Percentiles rank a stretch among this genome's conserved stretches.
Evolutionary conservation across 1,139 yeast species (phyloP).

Genomic region (Geotrichum macrosporum): DNA sequence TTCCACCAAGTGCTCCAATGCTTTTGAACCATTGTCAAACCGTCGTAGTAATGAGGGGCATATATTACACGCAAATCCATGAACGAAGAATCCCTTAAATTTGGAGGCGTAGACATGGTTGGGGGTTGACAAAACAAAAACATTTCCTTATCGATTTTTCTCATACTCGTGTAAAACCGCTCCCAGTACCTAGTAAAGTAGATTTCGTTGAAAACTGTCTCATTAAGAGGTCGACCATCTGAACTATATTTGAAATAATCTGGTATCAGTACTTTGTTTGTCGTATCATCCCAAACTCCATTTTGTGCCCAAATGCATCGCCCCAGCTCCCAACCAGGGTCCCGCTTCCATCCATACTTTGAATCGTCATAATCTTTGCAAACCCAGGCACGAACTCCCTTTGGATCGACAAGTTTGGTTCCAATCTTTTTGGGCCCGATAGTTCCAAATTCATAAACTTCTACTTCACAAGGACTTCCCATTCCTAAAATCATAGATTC

Average conservation of each 20-base stretch:
- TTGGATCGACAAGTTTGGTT: slow-evolving; percentile 55
- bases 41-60: slow-evolving; percentile 86
- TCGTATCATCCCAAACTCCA: slow-evolving; percentile 63
- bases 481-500: slow-evolving; percentile 52
- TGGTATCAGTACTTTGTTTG: slow-evolving; percentile 40
- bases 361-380: slow-evolving; percentile 41
- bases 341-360: slow-evolving; percentile 64
- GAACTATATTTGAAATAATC: slow-evolving; percentile 47
- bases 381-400: slow-evolving; percentile 63
- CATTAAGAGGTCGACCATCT: slow-evolving; percentile 46
- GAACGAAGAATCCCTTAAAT: slow-evolving; percentile 49
- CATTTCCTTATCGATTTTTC: slow-evolving; percentile 46
- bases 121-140: slow-evolving; percentile 78
- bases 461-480: slow-evolving; percentile 66
- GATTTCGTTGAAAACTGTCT: slow-evolving; percentile 57
- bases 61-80: slow-evolving; percentile 63
- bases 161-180: slow-evolving; percentile 46
- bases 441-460: slow-evolving; percentile 58
- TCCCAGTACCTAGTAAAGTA: slow-evolving; percentile 58
- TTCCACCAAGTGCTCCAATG: slow-evolving; percentile 60
- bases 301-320: slow-evolving; percentile 69
- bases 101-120: slow-evolving; percentile 75
- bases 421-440: slow-evolving; percentile 72
- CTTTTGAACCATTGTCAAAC: slow-evolving; percentile 81
- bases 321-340: slow-evolving; percentile 60